Evolutionary conservation across 2,329 filamentous ascomycete species (phyloP).

Genomic region (Aureobasidium musti): DNA sequence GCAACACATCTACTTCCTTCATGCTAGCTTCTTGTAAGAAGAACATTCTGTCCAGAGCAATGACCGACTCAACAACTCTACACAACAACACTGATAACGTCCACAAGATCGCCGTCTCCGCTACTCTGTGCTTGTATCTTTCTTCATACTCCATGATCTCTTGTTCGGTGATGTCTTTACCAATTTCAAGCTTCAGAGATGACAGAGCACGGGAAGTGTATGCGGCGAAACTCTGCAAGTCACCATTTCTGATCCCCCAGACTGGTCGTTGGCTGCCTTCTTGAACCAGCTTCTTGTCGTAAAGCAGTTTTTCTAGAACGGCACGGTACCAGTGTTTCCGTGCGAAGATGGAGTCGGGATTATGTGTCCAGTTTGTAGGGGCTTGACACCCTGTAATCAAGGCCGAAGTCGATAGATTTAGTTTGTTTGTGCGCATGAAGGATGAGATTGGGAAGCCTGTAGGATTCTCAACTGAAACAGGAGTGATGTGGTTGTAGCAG

Average conservation of each 20-base stretch:
- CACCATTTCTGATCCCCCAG: slow-evolving; percentile 31
- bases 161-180: slow-evolving; percentile 22
- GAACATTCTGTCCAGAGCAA: slow-evolving; percentile 30
- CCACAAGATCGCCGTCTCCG: slow-evolving; percentile 31
- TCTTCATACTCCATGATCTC: slow-evolving; percentile 30
- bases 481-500: slow-evolving; percentile 31
- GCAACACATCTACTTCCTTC: slow-evolving; percentile 14
- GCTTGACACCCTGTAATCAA: slow-evolving; percentile 32
- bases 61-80: slow-evolving; percentile 30
- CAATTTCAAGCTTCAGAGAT: slow-evolving; percentile 20
- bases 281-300: slow-evolving; percentile 27
- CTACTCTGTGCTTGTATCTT: slow-evolving; percentile 12
- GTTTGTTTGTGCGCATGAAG: slow-evolving; percentile 30
- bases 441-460: slow-evolving; percentile 30
- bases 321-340: slow-evolving; percentile 31
- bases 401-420: slow-evolving; percentile 30
- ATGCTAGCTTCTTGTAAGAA: slow-evolving; percentile 25
- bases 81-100: slow-evolving; percentile 31
- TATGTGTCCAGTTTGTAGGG: slow-evolving; percentile 32
- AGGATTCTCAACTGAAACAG: slow-evolving; percentile 15
- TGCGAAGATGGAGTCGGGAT: slow-evolving; percentile 29
- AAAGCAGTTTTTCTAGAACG: slow-evolving; percentile 30
- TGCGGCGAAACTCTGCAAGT: slow-evolving; percentile 20
- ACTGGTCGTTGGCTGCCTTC: slow-evolving; percentile 23
- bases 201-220: slow-evolving; percentile 28